Evolutionary conservation across 208 protist genomes (phyloP).

Genomic region (Acanthamoeba castellanii): DNA sequence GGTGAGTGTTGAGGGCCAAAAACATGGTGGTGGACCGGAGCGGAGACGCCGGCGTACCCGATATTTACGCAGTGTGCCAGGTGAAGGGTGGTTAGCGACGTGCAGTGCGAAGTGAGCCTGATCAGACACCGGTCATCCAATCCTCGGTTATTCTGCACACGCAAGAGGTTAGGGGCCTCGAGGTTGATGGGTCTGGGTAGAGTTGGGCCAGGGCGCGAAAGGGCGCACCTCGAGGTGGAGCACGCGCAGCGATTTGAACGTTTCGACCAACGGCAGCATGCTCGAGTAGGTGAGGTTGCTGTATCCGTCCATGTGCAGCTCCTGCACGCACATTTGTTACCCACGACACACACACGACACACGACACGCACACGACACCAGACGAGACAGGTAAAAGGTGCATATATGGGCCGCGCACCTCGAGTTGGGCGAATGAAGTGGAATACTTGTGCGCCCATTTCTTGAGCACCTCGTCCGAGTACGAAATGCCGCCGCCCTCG

Average conservation of each 20-base stretch:
- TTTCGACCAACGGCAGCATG: constrained; percentile 51
- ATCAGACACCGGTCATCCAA: constrained; percentile 60
- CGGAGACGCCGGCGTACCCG: background rate
- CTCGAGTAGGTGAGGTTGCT: constrained; percentile 4
- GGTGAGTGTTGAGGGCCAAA: too few species aligned
- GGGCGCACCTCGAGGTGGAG: constrained; percentile 12
- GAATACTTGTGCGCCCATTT: constrained; percentile 62
- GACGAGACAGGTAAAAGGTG: background rate
- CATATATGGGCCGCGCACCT: background rate
- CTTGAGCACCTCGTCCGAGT: constrained; percentile 4
- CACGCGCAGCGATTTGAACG: constrained; percentile 40
- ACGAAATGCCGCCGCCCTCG: constrained; percentile 9
- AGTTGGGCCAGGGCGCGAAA: background rate
- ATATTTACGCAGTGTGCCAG: constrained; percentile 65
- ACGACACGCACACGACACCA: background rate
- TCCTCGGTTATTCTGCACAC: constrained; percentile 46
- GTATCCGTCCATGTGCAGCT: constrained; percentile 71
- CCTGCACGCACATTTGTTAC: background rate
- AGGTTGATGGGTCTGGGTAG: too few species aligned
- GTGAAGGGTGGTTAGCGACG: constrained; percentile 9
- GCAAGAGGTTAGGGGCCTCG: background rate
- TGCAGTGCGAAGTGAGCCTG: constrained; percentile 19
- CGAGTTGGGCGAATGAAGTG: background rate
- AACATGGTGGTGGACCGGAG: background rate
- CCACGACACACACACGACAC: background rate